Evolutionary conservation across 148 eudicot genomes (phyloP).

Genomic region (Rhododendron kiyosumense): DNA sequence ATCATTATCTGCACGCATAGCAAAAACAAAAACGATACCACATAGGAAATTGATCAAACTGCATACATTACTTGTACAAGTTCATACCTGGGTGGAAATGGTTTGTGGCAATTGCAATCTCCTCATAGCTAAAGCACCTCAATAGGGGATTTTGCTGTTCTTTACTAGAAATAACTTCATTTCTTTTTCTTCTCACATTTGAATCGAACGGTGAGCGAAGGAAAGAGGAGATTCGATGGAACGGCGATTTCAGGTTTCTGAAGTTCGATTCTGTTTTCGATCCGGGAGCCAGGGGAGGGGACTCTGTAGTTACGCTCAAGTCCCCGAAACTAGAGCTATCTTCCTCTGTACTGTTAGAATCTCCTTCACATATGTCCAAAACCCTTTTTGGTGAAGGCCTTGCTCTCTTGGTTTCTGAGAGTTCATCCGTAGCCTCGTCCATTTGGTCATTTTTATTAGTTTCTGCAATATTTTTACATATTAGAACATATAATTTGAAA

Average conservation of each 20-base stretch:
- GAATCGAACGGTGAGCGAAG: constrained; percentile 37
- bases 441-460: not conserved
- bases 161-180: constrained; percentile 2
- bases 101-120: constrained; percentile 68
- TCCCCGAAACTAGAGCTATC: constrained; percentile 45
- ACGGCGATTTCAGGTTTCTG: constrained; percentile 32
- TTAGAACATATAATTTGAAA: not conserved
- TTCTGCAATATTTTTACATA: constrained; percentile 16
- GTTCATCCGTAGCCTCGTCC: not conserved
- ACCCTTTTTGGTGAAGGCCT: constrained; percentile 66
- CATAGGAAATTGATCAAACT: not conserved
- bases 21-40: not conserved
- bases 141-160: constrained; percentile 44
- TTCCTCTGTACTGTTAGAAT: constrained; percentile 44
- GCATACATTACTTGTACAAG: not conserved
- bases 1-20: constrained; percentile 30
- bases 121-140: constrained; percentile 68
- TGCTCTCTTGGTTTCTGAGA: constrained; percentile 8
- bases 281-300: constrained; percentile 10
- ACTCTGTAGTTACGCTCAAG: constrained; percentile 27
- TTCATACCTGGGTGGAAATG: constrained; percentile 54
- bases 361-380: constrained; percentile 32
- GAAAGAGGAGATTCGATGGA: constrained; percentile 53
- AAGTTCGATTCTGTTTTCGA: constrained; percentile 7
- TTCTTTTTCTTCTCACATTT: constrained; percentile 22